Conservation (phyloP, 768 basidiomycete genomes). For the Tricholomella constricta region DNA sequence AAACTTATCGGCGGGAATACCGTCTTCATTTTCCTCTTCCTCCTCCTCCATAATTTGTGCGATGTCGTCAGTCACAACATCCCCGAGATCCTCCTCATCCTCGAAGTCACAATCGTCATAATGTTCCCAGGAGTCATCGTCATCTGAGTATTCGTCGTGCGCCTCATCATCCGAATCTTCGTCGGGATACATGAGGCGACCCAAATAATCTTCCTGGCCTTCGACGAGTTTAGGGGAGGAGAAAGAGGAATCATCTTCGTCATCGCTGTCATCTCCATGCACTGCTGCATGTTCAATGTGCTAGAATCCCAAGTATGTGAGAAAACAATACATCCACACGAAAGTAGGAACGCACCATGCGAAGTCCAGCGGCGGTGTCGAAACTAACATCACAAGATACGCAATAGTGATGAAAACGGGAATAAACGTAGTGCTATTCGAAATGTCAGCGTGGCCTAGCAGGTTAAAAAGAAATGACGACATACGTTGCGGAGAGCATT, state of each 20-base stretch:
- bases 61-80: not conserved
- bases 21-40: slow-evolving; percentile 10
- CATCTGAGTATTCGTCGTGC: slow-evolving; percentile 19
- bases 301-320: slow-evolving; percentile 4
- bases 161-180: slow-evolving; percentile 21
- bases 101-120: slow-evolving; percentile 22
- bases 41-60: not conserved
- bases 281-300: slow-evolving; percentile 19
- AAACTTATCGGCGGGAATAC: slow-evolving; percentile 1
- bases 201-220: slow-evolving; percentile 21
- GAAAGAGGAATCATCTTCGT: slow-evolving; percentile 6
- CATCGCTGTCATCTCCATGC: slow-evolving; percentile 24
- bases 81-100: slow-evolving; percentile 18
- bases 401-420: slow-evolving; percentile 24
- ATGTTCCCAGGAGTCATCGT: slow-evolving; percentile 25
- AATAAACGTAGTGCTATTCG: slow-evolving; percentile 20
- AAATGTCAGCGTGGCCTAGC: not conserved
- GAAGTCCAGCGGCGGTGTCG: slow-evolving; percentile 16
- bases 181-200: slow-evolving; percentile 26
- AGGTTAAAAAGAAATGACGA: not conserved
- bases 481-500: slow-evolving; percentile 22
- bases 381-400: slow-evolving; percentile 22
- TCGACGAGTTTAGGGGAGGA: slow-evolving; percentile 1
- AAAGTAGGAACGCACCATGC: slow-evolving; percentile 14
- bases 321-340: too few species aligned